phyloP scores from a whole-genome alignment of 176 grass and related monocot species.

The Carex myosuroides region DNA sequence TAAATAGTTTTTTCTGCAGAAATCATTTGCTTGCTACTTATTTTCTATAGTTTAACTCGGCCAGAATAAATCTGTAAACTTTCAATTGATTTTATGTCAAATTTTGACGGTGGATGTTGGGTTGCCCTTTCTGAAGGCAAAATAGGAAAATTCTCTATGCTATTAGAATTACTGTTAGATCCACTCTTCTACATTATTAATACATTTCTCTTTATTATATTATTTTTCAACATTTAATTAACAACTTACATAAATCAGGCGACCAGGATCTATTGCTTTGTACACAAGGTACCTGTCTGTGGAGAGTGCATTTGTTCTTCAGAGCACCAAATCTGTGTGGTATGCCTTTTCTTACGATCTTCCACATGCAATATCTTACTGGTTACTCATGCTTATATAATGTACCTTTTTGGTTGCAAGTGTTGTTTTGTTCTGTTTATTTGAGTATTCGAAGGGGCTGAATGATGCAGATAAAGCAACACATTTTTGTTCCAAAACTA shows the following conservation, averaged over 20 bases:
- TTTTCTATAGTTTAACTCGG: not conserved
- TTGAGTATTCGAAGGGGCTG: not conserved
- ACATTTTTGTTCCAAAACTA: not conserved
- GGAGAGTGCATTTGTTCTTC: slow-evolving; percentile 95
- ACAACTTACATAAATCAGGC: slow-evolving; percentile 46
- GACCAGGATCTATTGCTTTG: slow-evolving; percentile 95
- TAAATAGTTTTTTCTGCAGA: not conserved
- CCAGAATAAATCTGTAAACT: not conserved
- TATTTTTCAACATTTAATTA: not conserved
- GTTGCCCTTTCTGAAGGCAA: not conserved
- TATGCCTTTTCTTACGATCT: slow-evolving; percentile 28
- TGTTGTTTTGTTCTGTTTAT: not conserved
- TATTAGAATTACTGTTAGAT: not conserved
- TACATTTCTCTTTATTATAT: not conserved
- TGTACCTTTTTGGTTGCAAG: not conserved
- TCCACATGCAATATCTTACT: not conserved
- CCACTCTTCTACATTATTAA: slow-evolving; percentile 11
- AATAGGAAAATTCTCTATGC: not conserved
- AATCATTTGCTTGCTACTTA: not conserved
- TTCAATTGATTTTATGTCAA: not conserved
- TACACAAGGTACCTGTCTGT: slow-evolving; percentile 91
- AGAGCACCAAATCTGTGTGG: slow-evolving; percentile 91
- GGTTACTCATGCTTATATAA: not conserved
- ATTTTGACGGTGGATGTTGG: not conserved
- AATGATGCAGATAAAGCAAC: not conserved